Evolutionary conservation across 2,329 filamentous ascomycete genomes (phyloP).

Genomic region (Diplodia seriata): DNA sequence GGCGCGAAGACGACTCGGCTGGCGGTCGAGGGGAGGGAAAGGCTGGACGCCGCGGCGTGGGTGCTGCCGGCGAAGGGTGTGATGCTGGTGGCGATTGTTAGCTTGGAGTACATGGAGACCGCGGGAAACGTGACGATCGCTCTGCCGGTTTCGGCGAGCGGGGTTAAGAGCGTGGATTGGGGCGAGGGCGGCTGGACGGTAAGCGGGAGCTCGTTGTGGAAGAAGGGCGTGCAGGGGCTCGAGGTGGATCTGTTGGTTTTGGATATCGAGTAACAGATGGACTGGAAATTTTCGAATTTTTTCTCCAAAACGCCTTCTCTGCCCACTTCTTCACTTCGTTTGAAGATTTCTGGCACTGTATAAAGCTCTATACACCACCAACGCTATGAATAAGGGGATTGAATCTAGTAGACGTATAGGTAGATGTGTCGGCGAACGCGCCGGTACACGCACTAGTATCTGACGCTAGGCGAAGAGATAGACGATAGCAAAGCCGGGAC

Average conservation of each 20-base stretch:
- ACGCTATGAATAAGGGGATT: too few relatives aligned
- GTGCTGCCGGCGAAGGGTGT: constrained; percentile 37
- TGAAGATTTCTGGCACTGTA: too few relatives aligned
- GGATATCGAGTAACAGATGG: constrained; percentile 3
- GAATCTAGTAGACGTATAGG: too few relatives aligned
- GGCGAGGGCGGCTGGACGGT: constrained; percentile 36
- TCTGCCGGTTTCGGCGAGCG: constrained; percentile 34
- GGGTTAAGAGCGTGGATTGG: constrained; percentile 33
- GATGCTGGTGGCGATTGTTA: constrained; percentile 51
- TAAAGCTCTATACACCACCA: too few relatives aligned
- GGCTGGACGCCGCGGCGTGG: constrained; percentile 55
- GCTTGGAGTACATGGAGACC: constrained; percentile 42
- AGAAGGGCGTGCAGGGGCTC: constrained; percentile 31
- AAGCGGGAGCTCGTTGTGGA: constrained; percentile 30
- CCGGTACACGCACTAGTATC: too few relatives aligned
- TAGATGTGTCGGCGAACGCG: too few relatives aligned
- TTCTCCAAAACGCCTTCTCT: too few relatives aligned
- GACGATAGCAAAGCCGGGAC: background rate
- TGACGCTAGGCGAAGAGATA: too few relatives aligned
- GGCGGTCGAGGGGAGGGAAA: constrained; percentile 34
- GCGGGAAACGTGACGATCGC: constrained; percentile 33
- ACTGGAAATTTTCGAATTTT: too few relatives aligned
- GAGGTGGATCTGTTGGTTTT: constrained; percentile 34
- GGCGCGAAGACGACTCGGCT: constrained; percentile 41
- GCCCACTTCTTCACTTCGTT: too few relatives aligned